Base-by-base conservation (phyloP, 2,329 filamentous ascomycete species). In the Venturia aucupariae region DNA sequence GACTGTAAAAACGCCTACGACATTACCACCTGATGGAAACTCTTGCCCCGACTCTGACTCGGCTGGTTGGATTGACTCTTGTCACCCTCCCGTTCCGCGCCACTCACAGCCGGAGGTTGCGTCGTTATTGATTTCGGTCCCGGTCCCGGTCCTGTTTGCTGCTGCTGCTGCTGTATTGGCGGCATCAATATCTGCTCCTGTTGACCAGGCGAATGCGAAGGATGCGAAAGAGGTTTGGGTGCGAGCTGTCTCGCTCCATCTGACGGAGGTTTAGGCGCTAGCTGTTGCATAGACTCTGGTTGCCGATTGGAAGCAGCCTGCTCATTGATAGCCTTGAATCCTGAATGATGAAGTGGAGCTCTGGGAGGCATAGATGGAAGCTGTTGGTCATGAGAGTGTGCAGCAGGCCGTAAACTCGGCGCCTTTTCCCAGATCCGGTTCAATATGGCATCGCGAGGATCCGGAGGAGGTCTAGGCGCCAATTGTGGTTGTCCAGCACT, bases 401-500 rank as follows among this genome's bases (percentile, higher is more conserved):
- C 46, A 2, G 30, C 24, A 44, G 62, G 62, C 46, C 42, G 30
- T n/a, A 63, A 32, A 30, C 51, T 46, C 22, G 62, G 62, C 19
- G 46, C 62, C 17, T 57, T 39, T 13, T 27, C 46, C 24, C 30
- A 57, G 4, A 57, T 55, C 15, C 51, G 27, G 30, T 27, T 30
- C 30, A 57, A 27, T 17, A 57, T 55, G n/a, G 35, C 62, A 11
- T 63, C 41, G 24, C 42, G 41, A 32, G 62, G 62, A 57, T 63
- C 62, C 11, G 62, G 62, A 13, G 62, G 32, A 13, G 62, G 62
- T 17, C 51, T 63, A 13, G 62, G 62, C n/a, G 62, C 62, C n/a
- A 63, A 15, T 19, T 63, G 62, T 59, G 62, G 62, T 39, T 63
- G 62, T 32, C 62, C 62, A 61, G 59, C 38, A 32, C 51, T 41